Percentiles rank a stretch among this genome's conserved stretches.
These are phyloP conservation scores for Saturnispora hagleri DNA, from an alignment of 805 yeast genomes.

Conservation along the genomic window DNA sequence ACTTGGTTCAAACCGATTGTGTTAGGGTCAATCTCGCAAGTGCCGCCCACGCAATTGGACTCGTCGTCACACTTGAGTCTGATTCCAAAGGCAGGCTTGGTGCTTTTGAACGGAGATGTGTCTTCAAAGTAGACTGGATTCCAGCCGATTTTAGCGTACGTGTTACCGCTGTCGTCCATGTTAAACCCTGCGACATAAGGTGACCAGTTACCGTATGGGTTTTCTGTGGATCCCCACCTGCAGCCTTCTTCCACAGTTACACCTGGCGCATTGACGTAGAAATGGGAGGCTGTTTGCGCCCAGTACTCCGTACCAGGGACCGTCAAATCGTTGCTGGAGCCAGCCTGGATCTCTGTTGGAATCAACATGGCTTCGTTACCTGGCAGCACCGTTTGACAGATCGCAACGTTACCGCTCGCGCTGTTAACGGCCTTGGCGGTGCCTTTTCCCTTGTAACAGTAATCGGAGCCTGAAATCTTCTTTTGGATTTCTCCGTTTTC, in stretches of 20 bases:
- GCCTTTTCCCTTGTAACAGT: constrained; percentile 73
- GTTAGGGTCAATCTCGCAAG: constrained; percentile 78
- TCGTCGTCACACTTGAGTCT: constrained; percentile 65
- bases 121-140: constrained; percentile 74
- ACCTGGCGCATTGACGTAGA: constrained; percentile 78
- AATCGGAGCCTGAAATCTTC: constrained; percentile 46
- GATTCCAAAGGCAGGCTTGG: constrained; percentile 60
- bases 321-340: constrained; percentile 48
- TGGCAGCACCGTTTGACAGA: constrained; percentile 89
- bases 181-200: constrained; percentile 92
- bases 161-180: constrained; percentile 57
- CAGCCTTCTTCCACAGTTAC: constrained; percentile 68
- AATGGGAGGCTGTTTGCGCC: constrained; percentile 83
- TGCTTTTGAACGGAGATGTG: constrained; percentile 41
- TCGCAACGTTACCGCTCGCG: constrained; percentile 55
- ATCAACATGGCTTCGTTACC: constrained; percentile 93
- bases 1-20: constrained; percentile 47
- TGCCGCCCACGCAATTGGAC: constrained; percentile 59
- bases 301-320: constrained; percentile 82
- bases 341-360: constrained; percentile 60
- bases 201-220: constrained; percentile 83
- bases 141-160: constrained; percentile 84
- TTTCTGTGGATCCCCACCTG: constrained; percentile 65
- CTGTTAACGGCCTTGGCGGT: constrained; percentile 50
- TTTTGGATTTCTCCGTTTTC: constrained; percentile 56